phyloP scores from a whole-genome alignment of 2,329 filamentous ascomycete genomes.

The Penicillium sp. region DNA sequence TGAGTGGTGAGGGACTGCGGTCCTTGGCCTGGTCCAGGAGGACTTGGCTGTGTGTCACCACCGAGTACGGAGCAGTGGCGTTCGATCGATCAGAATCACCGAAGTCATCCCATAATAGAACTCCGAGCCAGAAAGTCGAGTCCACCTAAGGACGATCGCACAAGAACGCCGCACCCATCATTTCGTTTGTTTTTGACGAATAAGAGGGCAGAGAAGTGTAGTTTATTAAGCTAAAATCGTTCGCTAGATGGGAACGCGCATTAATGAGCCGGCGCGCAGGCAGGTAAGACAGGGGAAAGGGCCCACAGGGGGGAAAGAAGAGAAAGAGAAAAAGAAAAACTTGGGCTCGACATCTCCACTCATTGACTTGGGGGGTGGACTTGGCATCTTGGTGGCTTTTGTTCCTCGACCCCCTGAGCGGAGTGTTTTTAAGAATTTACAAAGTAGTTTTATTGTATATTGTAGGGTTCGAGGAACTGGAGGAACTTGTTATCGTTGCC shows the following conservation, averaged over 20 bases:
- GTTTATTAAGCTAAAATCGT: background rate
- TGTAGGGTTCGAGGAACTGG: background rate
- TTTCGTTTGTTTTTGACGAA: background rate
- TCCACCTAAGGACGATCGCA: background rate
- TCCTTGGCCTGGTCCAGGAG: background rate
- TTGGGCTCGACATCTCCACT: background rate
- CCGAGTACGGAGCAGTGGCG: background rate
- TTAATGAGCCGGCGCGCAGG: background rate
- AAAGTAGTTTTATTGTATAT: background rate
- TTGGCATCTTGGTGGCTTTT: background rate
- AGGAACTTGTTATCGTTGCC: background rate
- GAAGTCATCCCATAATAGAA: background rate
- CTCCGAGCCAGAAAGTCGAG: background rate
- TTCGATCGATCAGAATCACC: conserved; percentile 6
- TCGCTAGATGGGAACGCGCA: background rate
- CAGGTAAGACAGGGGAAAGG: conserved; percentile 6
- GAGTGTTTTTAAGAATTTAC: background rate
- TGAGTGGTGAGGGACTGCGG: background rate
- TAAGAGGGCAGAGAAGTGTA: background rate
- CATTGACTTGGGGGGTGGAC: background rate
- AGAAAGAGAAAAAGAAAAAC: background rate
- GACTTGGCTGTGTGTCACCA: conserved; percentile 3
- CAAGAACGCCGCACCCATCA: background rate
- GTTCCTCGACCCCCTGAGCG: background rate
- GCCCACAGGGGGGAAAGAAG: background rate